Base-by-base conservation (phyloP, 2,329 filamentous ascomycete genomes). In the Macrophomina tecta region DNA sequence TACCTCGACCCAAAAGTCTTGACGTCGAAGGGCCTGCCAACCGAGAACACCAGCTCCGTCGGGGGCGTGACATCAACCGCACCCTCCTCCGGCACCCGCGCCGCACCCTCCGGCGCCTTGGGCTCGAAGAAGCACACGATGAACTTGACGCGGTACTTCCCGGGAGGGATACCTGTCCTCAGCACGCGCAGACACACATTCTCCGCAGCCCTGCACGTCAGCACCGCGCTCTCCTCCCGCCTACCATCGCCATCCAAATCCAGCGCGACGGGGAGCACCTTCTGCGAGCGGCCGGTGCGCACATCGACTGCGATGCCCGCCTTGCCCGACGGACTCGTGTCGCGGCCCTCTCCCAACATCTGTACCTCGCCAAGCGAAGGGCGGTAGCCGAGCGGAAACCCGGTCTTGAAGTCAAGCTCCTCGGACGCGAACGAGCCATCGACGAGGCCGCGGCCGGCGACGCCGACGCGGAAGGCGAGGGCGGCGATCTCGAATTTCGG, bases 331-430 rank as follows among this genome's bases (percentile, higher is more conserved):
- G 77, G 76, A 5, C 73, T 75, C 0, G 69, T 67, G 4, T 68
- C 70, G 56, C 75, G 72, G 68, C 72, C 72, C 45, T 71, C 66
- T 0, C 63, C 67, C 69, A 76, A 71, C 42, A 67, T 68, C 0
- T 73, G 71, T 18, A 72, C 14, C n/a, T 76, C 71, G 23, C 70
- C 71, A 0, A 75, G 68, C 3, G 70, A 64, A 4, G 68, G 62
- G 7, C 67, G 56, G 1, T 74, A 65, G 46, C 75, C 76, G 0
- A 77, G 66, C 2, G 74, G 73, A 68, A 77, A 69, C 0, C 77
- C 77, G 0, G 75, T 79, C 68, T 78, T 79, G 69, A 79, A 79
- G 58, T 79, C 78, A 11, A 80, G 70, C 62, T 79, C 72, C 1
- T 75, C 70, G 28, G 75, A 70, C 2, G 70, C 63, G 69, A 78